These are phyloP conservation scores for Linnemannia schmuckeri DNA, from an alignment of 192 early-diverging fungal species.

Conservation along the genomic window DNA sequence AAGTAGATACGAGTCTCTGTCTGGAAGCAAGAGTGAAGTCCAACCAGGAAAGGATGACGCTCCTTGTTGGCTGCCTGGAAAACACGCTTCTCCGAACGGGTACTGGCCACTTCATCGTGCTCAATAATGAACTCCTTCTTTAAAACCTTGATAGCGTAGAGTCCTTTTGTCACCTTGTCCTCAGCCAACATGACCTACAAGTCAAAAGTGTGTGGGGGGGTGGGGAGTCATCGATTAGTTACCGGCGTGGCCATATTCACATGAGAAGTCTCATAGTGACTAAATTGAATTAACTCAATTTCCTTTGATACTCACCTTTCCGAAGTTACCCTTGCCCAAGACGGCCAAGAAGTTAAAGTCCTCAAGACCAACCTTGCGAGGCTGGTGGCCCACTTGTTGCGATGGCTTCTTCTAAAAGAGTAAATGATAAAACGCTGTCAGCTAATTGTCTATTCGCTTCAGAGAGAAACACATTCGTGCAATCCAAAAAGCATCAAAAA, in stretches of 20 bases:
- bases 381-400: slow-evolving; percentile 18
- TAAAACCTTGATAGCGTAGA: slow-evolving; percentile 98
- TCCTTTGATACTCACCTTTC: slow-evolving; percentile 73
- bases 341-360: slow-evolving; percentile 97
- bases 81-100: slow-evolving; percentile 94
- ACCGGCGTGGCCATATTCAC: background rate
- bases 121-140: slow-evolving; percentile 99
- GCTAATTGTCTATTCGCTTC: background rate
- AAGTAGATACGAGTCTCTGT: slow-evolving; percentile 96
- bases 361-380: slow-evolving; percentile 82
- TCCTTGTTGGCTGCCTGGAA: slow-evolving; percentile 92
- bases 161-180: slow-evolving; percentile 83
- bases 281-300: background rate
- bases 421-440: background rate
- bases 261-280: background rate
- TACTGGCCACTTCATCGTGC: slow-evolving; percentile 94
- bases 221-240: slow-evolving; percentile 10
- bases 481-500: background rate
- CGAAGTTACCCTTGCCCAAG: slow-evolving; percentile 98
- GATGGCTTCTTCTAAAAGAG: slow-evolving; percentile 34
- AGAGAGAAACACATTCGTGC: background rate
- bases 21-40: slow-evolving; percentile 97
- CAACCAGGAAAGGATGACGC: slow-evolving; percentile 95
- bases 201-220: background rate
- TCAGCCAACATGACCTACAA: slow-evolving; percentile 93